Evolutionary conservation across 805 yeast genomes (phyloP), one percentile per base, ranked within the genome.

Genomic region (Pichia occidentalis): DNA sequence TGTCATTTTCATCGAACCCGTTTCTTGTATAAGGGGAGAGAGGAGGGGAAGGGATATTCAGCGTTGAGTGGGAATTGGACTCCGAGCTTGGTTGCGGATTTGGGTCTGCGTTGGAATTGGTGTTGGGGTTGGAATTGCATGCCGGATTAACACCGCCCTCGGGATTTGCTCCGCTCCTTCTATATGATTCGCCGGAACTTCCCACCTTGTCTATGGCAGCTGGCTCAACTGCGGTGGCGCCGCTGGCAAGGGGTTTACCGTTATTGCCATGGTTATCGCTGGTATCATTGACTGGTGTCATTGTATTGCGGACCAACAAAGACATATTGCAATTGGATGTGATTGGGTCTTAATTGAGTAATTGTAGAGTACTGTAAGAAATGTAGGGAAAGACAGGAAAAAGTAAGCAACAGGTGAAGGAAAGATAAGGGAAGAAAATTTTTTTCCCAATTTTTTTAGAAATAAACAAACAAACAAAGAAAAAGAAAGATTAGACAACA

Each of bases 41-140:
- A 13, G 66, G 66, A 13, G 66, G 66, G 1, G 66, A 61, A 5
- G 66, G 66, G 44, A 60, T 60, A 13, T 59, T 56, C 6, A 38
- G 20, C 6, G 26, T 18, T 34, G 22, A 14, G 14, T 36, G 13
- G 16, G 28, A 16, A 19, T 9, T 19, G 23, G 12, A 20, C n/a
- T 25, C 11, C 13, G 27, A 20, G 25, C 14, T 13, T 22, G 17
- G 9, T 9, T 6, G 22, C 20, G 30, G 24, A 30, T 35, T 22
- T 21, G 27, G 17, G 30, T 29, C 37, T 11, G n/a, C 10, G 7
- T 13, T n/a, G 18, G 6, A 21, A 8, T 20, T 24, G 30, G 19
- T 20, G 19, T 7, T 30, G n/a, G 29, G 6, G 10, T 23, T 36
- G 5, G 34, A 17, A 19, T 25, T 14, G 24, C 7, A 28, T 28